These are phyloP conservation scores for Apium graveolens DNA, from an alignment of 129 eudicot genomes.

Conservation along the genomic window DNA sequence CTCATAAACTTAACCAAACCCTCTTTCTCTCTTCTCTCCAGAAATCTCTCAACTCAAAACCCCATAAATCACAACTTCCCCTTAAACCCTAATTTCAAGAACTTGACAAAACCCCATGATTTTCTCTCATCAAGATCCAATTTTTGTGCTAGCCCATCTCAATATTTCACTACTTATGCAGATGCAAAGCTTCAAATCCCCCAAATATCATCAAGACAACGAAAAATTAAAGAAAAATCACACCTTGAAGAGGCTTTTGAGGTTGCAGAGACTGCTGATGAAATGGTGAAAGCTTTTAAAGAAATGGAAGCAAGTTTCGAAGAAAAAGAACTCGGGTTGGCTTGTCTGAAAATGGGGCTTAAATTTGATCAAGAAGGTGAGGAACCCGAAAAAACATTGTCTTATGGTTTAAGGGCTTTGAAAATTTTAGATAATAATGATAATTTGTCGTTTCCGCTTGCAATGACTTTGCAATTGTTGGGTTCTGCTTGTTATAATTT, in stretches of 20 bases:
- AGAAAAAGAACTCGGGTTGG: slow-evolving; percentile 62
- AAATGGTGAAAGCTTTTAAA: slow-evolving; percentile 55
- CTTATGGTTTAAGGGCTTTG: slow-evolving; percentile 62
- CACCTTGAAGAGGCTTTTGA: slow-evolving; percentile 75
- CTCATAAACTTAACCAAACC: slow-evolving; percentile 25
- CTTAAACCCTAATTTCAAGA: slow-evolving; percentile 29
- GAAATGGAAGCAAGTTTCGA: slow-evolving; percentile 50
- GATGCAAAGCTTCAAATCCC: slow-evolving; percentile 23
- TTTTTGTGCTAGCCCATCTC: slow-evolving; percentile 29
- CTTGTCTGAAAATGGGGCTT: slow-evolving; percentile 67
- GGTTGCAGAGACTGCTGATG: slow-evolving; percentile 53
- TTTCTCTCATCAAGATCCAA: slow-evolving; percentile 22
- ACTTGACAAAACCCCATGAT: slow-evolving; percentile 25
- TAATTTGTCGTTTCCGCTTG: slow-evolving; percentile 48
- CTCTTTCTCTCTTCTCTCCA: slow-evolving; percentile 26
- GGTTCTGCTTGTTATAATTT: slow-evolving; percentile 66
- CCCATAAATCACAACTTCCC: slow-evolving; percentile 14
- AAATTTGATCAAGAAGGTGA: slow-evolving; percentile 82
- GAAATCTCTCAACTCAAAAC: slow-evolving; percentile 19
- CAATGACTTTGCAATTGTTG: slow-evolving; percentile 72
- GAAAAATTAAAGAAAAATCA: slow-evolving; percentile 55
- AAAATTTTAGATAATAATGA: slow-evolving; percentile 34
- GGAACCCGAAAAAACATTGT: slow-evolving; percentile 53
- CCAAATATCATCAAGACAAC: slow-evolving; percentile 55
- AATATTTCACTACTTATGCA: slow-evolving; percentile 43